Evolutionary conservation across 2,329 filamentous ascomycete species (phyloP).

Genomic region (Stagonosporopsis chrysanthemi): DNA sequence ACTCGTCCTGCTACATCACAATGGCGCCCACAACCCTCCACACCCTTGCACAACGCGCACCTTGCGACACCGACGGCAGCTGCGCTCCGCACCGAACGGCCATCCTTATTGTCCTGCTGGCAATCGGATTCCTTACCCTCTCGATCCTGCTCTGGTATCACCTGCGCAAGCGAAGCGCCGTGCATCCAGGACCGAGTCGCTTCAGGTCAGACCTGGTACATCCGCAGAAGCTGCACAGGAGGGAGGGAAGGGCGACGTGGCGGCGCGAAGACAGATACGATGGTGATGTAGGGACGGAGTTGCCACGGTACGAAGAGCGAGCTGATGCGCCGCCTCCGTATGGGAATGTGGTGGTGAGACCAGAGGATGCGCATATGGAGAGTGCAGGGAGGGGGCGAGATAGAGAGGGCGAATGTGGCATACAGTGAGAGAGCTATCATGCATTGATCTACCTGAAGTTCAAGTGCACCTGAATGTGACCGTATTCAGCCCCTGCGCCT

Average conservation of each 20-base stretch:
- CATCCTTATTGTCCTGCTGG: conserved; percentile 3
- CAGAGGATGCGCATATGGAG: conserved; percentile 7
- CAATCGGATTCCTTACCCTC: conserved; percentile 4
- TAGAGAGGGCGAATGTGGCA: neutral
- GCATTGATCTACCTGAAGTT: neutral
- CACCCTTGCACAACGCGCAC: neutral
- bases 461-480: neutral
- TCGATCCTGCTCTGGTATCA: conserved; percentile 12
- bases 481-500: conserved; percentile 58
- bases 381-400: neutral
- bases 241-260: conserved; percentile 4
- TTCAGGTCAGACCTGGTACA: conserved; percentile 6
- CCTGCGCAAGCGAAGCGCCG: conserved; percentile 8
- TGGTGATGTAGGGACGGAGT: conserved; percentile 1
- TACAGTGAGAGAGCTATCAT: neutral
- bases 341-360: conserved; percentile 5
- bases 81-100: conserved; percentile 12
- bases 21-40: conserved; percentile 10
- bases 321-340: conserved; percentile 14
- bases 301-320: conserved; percentile 10
- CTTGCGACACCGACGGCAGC: conserved; percentile 2
- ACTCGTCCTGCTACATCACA: neutral
- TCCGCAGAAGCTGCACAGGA: conserved; percentile 11
- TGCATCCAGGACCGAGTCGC: conserved; percentile 1
- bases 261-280: conserved; percentile 5